These are phyloP conservation scores for Ilyonectria mors-panacis DNA, from an alignment of 2,329 filamentous ascomycete genomes.

Conservation along the genomic window DNA sequence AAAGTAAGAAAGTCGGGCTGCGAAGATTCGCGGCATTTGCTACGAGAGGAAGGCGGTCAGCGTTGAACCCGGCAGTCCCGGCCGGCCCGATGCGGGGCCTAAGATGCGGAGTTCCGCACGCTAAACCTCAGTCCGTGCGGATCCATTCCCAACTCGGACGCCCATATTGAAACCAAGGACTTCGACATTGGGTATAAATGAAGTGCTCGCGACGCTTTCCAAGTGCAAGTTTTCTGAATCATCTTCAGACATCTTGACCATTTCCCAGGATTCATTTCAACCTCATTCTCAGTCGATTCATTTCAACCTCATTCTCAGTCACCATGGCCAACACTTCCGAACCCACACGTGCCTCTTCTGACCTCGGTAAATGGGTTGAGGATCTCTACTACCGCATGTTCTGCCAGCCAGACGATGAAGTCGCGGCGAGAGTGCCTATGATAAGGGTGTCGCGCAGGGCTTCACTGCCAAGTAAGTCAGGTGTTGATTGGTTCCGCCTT, in stretches of 20 bases:
- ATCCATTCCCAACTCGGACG: neutral
- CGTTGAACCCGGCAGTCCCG: neutral
- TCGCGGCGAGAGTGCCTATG: neutral
- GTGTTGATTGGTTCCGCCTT: neutral
- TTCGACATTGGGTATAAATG: slow-evolving; percentile 1
- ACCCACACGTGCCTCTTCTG: neutral
- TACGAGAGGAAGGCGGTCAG: neutral
- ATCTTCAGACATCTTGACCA: neutral
- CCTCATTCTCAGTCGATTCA: neutral
- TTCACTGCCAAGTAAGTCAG: neutral
- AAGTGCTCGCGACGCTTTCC: neutral
- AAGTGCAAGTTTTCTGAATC: neutral
- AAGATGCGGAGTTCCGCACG: slow-evolving; percentile 4
- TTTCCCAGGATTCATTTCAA: neutral
- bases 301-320: neutral
- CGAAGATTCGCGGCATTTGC: neutral
- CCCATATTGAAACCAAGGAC: neutral
- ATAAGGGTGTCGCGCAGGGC: neutral
- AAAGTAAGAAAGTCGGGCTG: neutral
- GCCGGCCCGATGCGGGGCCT: neutral
- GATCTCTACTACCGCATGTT: neutral
- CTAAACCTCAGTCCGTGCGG: neutral
- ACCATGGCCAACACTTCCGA: neutral
- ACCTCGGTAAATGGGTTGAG: neutral
- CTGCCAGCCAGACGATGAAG: neutral